Percentiles rank a stretch among this genome's conserved stretches.
These are phyloP conservation scores for Phytophthora crassamura DNA, from an alignment of 352 stramenopile species.

Conservation along the genomic window DNA sequence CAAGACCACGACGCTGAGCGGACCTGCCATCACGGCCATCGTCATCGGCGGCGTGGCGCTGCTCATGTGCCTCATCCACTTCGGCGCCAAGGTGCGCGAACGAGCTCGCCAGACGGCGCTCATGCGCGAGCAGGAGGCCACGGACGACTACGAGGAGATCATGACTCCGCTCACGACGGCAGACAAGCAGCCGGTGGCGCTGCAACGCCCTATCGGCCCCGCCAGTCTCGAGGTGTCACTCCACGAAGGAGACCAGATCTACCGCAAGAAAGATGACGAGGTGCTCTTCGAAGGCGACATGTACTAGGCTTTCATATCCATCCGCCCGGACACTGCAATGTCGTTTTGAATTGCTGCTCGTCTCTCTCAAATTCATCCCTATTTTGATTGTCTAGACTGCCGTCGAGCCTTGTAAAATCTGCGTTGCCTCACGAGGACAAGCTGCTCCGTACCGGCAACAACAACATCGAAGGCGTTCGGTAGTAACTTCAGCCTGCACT, in stretches of 20 bases:
- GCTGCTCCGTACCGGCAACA: too few relatives aligned
- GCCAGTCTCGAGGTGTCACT: conserved; percentile 80
- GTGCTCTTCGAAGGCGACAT: conserved; percentile 91
- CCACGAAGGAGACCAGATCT: conserved; percentile 90
- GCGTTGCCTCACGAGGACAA: too few relatives aligned
- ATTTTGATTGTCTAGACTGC: conserved; percentile 38
- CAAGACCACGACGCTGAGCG: conserved; percentile 65
- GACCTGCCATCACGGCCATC: conserved; percentile 76
- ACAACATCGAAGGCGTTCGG: too few relatives aligned
- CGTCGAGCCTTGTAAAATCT: too few relatives aligned
- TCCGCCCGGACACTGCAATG: conserved; percentile 25
- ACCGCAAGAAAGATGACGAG: conserved; percentile 84
- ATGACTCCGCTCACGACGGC: conserved; percentile 87
- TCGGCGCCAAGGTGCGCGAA: conserved; percentile 82
- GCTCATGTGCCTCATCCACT: conserved; percentile 85
- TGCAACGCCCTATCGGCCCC: conserved; percentile 73
- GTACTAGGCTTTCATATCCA: conserved; percentile 65
- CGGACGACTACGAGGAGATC: conserved; percentile 91
- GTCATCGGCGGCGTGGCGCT: conserved; percentile 86
- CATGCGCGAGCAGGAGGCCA: conserved; percentile 89
- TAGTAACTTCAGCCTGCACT: too few relatives aligned
- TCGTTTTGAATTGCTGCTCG: conserved; percentile 27
- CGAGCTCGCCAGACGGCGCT: conserved; percentile 83
- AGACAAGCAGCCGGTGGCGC: conserved; percentile 65
- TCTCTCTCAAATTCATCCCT: conserved; percentile 37